Evolutionary conservation across 2,329 filamentous ascomycete genomes (phyloP).

Genomic region (Fragosphaeria purpurea): DNA sequence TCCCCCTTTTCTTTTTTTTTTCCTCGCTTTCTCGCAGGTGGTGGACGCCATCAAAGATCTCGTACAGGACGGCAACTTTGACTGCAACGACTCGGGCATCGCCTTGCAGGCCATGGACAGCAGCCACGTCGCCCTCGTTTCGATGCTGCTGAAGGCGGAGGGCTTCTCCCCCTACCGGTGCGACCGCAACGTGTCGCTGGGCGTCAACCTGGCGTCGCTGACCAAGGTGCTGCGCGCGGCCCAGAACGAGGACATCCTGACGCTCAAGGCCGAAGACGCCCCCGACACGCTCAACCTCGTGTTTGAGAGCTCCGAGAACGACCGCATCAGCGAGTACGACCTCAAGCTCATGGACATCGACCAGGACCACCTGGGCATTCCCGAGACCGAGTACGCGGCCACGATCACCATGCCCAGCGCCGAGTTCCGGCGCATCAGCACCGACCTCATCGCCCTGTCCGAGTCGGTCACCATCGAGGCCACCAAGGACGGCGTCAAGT

Average conservation of each 20-base stretch:
- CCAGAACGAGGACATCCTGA: constrained; percentile 88
- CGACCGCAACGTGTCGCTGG: constrained; percentile 96
- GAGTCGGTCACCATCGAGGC: constrained; percentile 97
- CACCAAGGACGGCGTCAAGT: constrained; percentile 94
- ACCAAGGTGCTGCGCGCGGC: constrained; percentile 95
- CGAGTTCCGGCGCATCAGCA: constrained; percentile 93
- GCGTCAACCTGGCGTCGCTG: constrained; percentile 91
- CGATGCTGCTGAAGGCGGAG: constrained; percentile 96
- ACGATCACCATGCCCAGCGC: constrained; percentile 78
- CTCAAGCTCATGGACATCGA: constrained; percentile 99
- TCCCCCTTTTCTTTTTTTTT: neutral
- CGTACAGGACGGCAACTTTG: constrained; percentile 99
- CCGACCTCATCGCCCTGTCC: constrained; percentile 82
- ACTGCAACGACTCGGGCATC: constrained; percentile 99
- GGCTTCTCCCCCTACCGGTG: constrained; percentile 92
- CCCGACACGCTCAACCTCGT: constrained; percentile 92
- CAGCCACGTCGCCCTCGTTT: constrained; percentile 96
- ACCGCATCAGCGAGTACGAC: constrained; percentile 96
- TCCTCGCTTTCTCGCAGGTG: constrained; percentile 45
- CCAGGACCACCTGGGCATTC: constrained; percentile 97
- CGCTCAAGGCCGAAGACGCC: constrained; percentile 93
- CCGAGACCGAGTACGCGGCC: constrained; percentile 95
- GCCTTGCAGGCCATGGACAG: constrained; percentile 99
- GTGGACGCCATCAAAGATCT: constrained; percentile 99
- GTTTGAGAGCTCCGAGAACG: constrained; percentile 82